These are phyloP conservation scores for Geoglossum glabrum DNA, from an alignment of 495 filamentous ascomycete genomes.

Conservation along the genomic window DNA sequence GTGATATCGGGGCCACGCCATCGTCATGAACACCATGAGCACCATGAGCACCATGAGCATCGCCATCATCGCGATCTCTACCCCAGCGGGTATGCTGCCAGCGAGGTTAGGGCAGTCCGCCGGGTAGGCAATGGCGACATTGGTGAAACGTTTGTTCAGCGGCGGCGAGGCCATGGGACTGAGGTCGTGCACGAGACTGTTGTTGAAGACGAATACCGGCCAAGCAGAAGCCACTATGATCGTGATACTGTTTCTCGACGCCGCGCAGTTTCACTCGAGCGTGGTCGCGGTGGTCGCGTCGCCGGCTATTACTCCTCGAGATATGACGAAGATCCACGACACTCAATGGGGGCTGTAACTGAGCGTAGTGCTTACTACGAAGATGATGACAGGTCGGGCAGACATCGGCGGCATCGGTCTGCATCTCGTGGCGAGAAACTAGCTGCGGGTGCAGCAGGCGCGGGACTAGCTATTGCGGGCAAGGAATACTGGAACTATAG, in stretches of 20 bases:
- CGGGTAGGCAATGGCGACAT: neutral
- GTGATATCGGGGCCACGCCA: neutral
- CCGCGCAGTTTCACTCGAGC: conserved; percentile 3
- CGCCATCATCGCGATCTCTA: neutral
- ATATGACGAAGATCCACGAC: conserved; percentile 2
- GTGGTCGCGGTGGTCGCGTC: neutral
- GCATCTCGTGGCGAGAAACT: neutral
- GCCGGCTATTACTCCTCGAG: neutral
- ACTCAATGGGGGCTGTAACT: neutral
- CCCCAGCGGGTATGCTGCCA: neutral
- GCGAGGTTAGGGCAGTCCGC: neutral
- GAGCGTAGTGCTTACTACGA: neutral
- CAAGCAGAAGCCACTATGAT: neutral
- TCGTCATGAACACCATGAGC: neutral
- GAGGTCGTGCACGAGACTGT: neutral
- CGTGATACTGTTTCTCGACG: neutral
- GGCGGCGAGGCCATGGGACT: neutral
- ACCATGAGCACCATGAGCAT: neutral
- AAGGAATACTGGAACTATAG: conserved; percentile 6
- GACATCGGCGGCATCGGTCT: neutral
- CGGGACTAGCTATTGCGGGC: conserved; percentile 5
- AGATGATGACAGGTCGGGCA: neutral
- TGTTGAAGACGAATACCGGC: neutral
- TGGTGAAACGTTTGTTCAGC: neutral
- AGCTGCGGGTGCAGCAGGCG: conserved; percentile 3